A percentile compares a stretch with the other conserved stretches of the same genome.
phyloP scores from a whole-genome alignment of 495 filamentous ascomycete genomes.

The Opeltia flavorubescens region DNA sequence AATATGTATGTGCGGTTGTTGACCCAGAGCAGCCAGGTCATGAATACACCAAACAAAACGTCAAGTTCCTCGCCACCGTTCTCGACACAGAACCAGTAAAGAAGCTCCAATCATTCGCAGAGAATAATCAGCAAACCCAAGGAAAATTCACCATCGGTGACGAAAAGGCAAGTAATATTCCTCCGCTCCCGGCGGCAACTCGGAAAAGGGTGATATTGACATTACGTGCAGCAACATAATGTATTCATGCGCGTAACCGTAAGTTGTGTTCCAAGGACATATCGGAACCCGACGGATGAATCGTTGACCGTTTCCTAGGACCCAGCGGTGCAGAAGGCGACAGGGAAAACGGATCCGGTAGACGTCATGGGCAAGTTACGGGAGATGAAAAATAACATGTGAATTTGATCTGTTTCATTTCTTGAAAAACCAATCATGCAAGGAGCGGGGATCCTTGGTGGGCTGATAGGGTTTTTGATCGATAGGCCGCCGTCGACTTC shows the following conservation, averaged over 20 bases:
- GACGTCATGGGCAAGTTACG: conserved; percentile 77
- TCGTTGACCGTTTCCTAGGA: no score
- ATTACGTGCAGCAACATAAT: conserved; percentile 64
- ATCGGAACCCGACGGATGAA: no score
- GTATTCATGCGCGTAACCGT: conserved; percentile 90
- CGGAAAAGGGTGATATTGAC: neutral
- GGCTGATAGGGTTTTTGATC: neutral
- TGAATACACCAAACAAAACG: conserved; percentile 91
- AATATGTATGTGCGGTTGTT: neutral
- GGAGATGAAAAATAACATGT: conserved; percentile 80
- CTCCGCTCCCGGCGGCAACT: neutral
- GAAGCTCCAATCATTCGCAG: conserved; percentile 62
- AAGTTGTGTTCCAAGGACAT: no score
- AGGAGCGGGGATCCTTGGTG: no score
- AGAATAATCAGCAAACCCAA: conserved; percentile 73
- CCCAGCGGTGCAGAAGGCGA: conserved; percentile 68
- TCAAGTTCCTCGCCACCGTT: conserved; percentile 69
- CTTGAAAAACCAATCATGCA: neutral
- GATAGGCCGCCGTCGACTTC: neutral
- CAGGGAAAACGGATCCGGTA: conserved; percentile 67
- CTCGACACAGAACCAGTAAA: conserved; percentile 53
- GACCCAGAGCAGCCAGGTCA: conserved; percentile 57
- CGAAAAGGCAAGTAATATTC: conserved; percentile 57
- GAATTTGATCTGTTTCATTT: no score
- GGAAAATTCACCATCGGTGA: conserved; percentile 95